These are phyloP conservation scores for Phyllosticta citriasiana DNA, from an alignment of 2,329 filamentous ascomycete species.

Conservation along the genomic window DNA sequence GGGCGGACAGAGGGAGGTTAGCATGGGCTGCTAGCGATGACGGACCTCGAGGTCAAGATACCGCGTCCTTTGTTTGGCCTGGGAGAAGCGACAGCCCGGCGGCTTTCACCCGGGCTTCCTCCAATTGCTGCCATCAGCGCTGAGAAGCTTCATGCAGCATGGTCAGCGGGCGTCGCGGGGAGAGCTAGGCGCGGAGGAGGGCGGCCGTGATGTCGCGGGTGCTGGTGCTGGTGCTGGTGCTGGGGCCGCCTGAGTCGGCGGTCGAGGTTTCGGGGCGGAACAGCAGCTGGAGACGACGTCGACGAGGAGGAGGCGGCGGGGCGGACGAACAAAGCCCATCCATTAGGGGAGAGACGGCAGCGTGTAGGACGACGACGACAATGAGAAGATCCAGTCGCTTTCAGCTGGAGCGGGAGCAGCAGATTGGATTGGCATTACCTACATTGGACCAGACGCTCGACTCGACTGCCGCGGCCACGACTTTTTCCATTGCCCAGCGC, in stretches of 20 bases:
- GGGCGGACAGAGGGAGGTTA: not conserved
- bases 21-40: not conserved
- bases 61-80: slow-evolving; percentile 11
- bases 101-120: slow-evolving; percentile 11
- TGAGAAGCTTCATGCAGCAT: slow-evolving; percentile 10
- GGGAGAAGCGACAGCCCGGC: slow-evolving; percentile 11
- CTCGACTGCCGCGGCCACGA: slow-evolving; percentile 3
- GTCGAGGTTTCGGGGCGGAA: not conserved
- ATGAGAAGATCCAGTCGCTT: not conserved
- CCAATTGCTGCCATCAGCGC: slow-evolving; percentile 12
- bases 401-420: slow-evolving; percentile 3
- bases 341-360: slow-evolving; percentile 2
- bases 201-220: slow-evolving; percentile 2
- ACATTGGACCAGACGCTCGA: not conserved
- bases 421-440: not conserved
- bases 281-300: not conserved
- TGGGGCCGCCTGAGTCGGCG: slow-evolving; percentile 6
- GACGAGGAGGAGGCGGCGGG: slow-evolving; percentile 3
- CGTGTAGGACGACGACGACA: not conserved
- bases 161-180: slow-evolving; percentile 6
- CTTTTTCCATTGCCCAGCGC: not conserved
- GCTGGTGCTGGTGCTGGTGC: not conserved
- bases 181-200: not conserved
- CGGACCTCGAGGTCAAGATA: not conserved
- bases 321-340: slow-evolving; percentile 10